Percentiles rank a stretch among this genome's conserved stretches.
These are phyloP conservation scores for Themeda triandra DNA, from an alignment of 176 grass and related monocot species.

Conservation along the genomic window DNA sequence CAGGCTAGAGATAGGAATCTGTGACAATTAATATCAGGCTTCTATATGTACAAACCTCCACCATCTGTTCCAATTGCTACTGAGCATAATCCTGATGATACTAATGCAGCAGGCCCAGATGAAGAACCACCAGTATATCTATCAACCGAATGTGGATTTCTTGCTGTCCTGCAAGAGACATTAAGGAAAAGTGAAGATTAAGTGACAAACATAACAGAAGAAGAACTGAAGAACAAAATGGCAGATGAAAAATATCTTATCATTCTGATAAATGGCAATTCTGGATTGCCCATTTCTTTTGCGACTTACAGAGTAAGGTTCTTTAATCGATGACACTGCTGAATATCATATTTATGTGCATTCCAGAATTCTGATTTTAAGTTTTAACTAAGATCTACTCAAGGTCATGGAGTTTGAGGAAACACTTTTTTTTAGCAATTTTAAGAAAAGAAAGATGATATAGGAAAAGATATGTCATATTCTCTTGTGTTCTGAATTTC, in stretches of 20 bases:
- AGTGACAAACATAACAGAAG: conserved; percentile 8
- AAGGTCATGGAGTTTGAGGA: not conserved
- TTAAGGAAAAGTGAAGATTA: conserved; percentile 16
- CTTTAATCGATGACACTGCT: not conserved
- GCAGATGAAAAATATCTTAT: conserved; percentile 6
- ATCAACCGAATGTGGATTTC: conserved; percentile 94
- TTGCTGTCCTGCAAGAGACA: conserved; percentile 63
- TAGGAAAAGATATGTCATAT: not conserved
- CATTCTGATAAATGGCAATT: not conserved
- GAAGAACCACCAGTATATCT: conserved; percentile 99
- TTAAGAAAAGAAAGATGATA: not conserved
- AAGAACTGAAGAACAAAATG: conserved; percentile 19
- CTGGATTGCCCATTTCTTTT: not conserved
- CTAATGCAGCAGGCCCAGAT: conserved; percentile 92
- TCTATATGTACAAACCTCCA: conserved; percentile 59
- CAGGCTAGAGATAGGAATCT: not conserved
- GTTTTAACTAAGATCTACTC: not conserved
- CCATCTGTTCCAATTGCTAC: conserved; percentile 91
- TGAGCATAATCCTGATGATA: conserved; percentile 89
- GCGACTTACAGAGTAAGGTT: not conserved
- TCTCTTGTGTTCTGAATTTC: not conserved
- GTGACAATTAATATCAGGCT: not conserved
- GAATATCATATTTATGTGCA: not conserved
- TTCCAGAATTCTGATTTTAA: not conserved
- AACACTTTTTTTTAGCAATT: not conserved